phyloP scores from a whole-genome alignment of 768 basidiomycete genomes.

The Amanita molliuscula region DNA sequence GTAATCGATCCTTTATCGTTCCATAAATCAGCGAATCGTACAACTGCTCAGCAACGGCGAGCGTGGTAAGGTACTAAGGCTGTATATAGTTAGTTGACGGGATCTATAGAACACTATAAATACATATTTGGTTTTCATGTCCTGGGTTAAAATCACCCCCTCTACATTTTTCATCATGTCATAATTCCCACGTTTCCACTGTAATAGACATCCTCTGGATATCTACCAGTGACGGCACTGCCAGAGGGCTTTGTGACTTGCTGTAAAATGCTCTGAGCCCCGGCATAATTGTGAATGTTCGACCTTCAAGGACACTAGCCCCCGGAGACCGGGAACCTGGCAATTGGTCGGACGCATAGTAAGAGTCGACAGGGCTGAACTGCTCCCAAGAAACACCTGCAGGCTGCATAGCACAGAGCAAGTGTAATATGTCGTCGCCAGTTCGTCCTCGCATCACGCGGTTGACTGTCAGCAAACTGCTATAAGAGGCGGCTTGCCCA shows the following conservation, averaged over 20 bases:
- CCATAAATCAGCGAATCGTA: conserved; percentile 65
- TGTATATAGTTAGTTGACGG: conserved; percentile 12
- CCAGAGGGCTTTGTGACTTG: conserved; percentile 61
- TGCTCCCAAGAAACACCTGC: background rate
- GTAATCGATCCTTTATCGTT: conserved; percentile 33
- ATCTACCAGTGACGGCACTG: conserved; percentile 62
- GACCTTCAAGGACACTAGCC: conserved; percentile 31
- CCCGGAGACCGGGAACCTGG: conserved; percentile 33
- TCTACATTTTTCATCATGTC: no score
- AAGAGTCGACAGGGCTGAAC: background rate
- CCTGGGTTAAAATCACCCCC: no score
- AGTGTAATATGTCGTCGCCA: no score
- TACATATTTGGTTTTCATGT: no score
- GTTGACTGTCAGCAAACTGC: no score
- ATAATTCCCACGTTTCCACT: conserved; percentile 68
- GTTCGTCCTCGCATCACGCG: no score
- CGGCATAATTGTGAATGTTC: conserved; percentile 45
- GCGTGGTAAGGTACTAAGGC: conserved; percentile 70
- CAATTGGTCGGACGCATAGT: conserved; percentile 11
- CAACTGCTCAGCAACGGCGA: conserved; percentile 66
- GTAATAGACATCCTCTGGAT: conserved; percentile 64
- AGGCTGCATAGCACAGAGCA: background rate
- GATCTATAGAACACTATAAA: background rate
- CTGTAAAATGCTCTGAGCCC: conserved; percentile 42
- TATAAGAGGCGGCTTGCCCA: no score